These are phyloP conservation scores for Blakeslea trispora DNA, from an alignment of 371 early-diverging fungal genomes.

Conservation along the genomic window DNA sequence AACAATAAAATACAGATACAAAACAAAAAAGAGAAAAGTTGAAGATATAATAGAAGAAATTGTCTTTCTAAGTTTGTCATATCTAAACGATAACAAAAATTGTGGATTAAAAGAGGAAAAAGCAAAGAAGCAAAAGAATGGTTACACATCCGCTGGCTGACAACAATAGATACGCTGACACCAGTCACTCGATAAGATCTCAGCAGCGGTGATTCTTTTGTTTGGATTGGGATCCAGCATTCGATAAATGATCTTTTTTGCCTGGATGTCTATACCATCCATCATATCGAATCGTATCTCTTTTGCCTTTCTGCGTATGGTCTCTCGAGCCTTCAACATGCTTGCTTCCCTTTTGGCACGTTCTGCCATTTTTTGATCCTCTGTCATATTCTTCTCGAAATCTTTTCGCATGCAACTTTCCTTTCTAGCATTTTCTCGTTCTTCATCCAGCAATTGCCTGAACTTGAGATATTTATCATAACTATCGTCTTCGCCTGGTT, in stretches of 20 bases:
- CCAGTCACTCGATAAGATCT: slow-evolving; percentile 60
- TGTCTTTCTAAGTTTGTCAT: not conserved
- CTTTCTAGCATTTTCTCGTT: slow-evolving; percentile 31
- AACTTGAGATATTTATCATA: slow-evolving; percentile 43
- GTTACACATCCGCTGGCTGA: slow-evolving; percentile 12
- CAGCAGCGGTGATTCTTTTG: slow-evolving; percentile 53
- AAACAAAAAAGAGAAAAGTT: too few relatives aligned
- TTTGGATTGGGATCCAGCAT: slow-evolving; percentile 66
- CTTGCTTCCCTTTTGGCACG: slow-evolving; percentile 19
- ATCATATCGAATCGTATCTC: slow-evolving; percentile 43
- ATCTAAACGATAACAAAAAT: not conserved
- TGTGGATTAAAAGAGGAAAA: slow-evolving; percentile 1
- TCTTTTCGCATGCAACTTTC: slow-evolving; percentile 17
- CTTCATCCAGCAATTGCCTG: slow-evolving; percentile 41
- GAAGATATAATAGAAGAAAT: too few relatives aligned
- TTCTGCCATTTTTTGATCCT: slow-evolving; percentile 21
- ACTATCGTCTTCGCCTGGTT: slow-evolving; percentile 34
- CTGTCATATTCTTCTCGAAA: slow-evolving; percentile 15
- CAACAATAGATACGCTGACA: slow-evolving; percentile 41
- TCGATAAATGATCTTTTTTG: slow-evolving; percentile 51
- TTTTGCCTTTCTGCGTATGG: slow-evolving; percentile 33
- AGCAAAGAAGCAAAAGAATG: not conserved
- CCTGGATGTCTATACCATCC: slow-evolving; percentile 48
- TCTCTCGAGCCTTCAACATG: slow-evolving; percentile 39
- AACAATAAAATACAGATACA: not conserved